Evolutionary conservation across 1,139 yeast genomes (phyloP).

Genomic region (Lodderomyces metapsilosis): DNA sequence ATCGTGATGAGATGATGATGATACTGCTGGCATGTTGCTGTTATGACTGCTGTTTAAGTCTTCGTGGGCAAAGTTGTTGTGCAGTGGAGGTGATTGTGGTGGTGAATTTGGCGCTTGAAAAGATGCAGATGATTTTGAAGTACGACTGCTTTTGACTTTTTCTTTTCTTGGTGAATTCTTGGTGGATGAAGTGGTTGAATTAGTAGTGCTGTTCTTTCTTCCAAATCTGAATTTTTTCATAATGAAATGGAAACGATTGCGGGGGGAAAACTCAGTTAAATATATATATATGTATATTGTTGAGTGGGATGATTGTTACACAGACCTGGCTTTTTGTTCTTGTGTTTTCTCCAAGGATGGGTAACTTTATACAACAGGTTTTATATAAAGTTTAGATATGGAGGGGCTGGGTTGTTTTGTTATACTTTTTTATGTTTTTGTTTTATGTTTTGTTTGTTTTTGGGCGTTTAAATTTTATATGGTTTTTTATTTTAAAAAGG

Average conservation of each 20-base stretch:
- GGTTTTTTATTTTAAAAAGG: not conserved
- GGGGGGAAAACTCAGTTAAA: conserved; percentile 1
- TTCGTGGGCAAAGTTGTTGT: not conserved
- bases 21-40: conserved; percentile 9
- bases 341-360: too few species aligned
- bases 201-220: conserved; percentile 3
- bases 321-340: conserved; percentile 2
- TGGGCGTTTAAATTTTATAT: not conserved
- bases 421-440: not conserved
- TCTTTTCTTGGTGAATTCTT: not conserved
- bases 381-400: not conserved
- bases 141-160: conserved; percentile 1
- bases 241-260: not conserved
- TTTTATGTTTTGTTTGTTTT: not conserved
- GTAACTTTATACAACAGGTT: too few species aligned
- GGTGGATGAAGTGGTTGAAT: conserved; percentile 1
- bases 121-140: conserved; percentile 2
- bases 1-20: too few species aligned
- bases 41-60: not conserved
- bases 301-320: too few species aligned
- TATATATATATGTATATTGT: not conserved
- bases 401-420: too few species aligned
- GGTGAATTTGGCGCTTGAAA: conserved; percentile 2
- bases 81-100: not conserved
- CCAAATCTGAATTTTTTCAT: conserved; percentile 4